phyloP scores from a whole-genome alignment of 1,139 yeast species.

The Blastobotrys proliferans region DNA sequence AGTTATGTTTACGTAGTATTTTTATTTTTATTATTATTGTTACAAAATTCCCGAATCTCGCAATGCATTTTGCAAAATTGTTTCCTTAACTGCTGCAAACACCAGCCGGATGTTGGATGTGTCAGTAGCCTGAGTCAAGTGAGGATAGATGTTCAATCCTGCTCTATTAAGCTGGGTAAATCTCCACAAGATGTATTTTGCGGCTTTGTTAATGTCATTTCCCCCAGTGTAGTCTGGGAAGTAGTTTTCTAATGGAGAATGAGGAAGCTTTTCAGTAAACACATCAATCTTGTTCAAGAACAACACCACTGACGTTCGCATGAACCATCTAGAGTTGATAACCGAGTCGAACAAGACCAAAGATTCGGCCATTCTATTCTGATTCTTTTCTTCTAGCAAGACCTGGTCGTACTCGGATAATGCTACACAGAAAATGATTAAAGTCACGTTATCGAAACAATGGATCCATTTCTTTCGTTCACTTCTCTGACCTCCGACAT shows the following conservation, averaged over 20 bases:
- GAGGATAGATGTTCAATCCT: slow-evolving; percentile 79
- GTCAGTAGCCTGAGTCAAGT: slow-evolving; percentile 92
- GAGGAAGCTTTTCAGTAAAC: slow-evolving; percentile 77
- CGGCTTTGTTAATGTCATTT: slow-evolving; percentile 84
- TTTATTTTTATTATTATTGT: slow-evolving; percentile 2
- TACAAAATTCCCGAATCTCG: slow-evolving; percentile 76
- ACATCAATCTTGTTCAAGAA: slow-evolving; percentile 88
- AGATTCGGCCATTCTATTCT: slow-evolving; percentile 83
- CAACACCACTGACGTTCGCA: slow-evolving; percentile 77
- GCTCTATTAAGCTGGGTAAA: slow-evolving; percentile 82
- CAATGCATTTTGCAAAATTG: slow-evolving; percentile 77
- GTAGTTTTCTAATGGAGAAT: slow-evolving; percentile 74
- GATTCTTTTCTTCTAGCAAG: slow-evolving; percentile 63
- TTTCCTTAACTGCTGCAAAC: slow-evolving; percentile 88
- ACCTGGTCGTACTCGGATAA: slow-evolving; percentile 87
- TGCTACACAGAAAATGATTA: slow-evolving; percentile 86
- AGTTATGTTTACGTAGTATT: slow-evolving; percentile 10
- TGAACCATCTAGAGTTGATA: slow-evolving; percentile 91
- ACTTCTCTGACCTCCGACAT: slow-evolving; percentile 92
- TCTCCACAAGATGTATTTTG: slow-evolving; percentile 87
- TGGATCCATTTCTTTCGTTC: slow-evolving; percentile 96
- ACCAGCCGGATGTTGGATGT: slow-evolving; percentile 84
- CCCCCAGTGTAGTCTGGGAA: slow-evolving; percentile 94
- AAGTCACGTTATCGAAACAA: slow-evolving; percentile 87
- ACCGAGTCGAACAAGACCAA: slow-evolving; percentile 83